Evolutionary conservation across 2,329 filamentous ascomycete genomes (phyloP).

Genomic region (Lasiodiplodia sp.): DNA sequence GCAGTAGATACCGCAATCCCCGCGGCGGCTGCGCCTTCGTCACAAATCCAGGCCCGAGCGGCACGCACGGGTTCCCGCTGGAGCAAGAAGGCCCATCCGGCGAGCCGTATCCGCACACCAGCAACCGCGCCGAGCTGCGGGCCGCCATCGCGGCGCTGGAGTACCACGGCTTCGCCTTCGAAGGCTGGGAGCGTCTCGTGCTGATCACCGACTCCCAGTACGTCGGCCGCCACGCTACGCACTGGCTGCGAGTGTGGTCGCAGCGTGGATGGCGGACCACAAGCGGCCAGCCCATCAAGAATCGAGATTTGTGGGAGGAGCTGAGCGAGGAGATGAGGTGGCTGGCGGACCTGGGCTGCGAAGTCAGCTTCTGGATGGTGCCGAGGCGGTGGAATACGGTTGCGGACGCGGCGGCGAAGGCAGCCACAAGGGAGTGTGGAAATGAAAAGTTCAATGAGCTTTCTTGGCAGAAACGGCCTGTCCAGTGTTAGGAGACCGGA

Average conservation of each 20-base stretch:
- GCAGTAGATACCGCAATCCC: constrained; percentile 44
- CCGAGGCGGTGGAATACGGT: not conserved
- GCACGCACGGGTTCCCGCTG: constrained; percentile 44
- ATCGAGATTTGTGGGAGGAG: not conserved
- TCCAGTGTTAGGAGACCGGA: not conserved
- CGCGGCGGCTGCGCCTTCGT: constrained; percentile 35
- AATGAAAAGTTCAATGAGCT: too few relatives aligned
- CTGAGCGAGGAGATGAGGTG: not conserved
- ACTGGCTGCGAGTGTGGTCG: not conserved
- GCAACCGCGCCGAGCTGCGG: constrained; percentile 64
- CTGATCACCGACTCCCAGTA: constrained; percentile 6
- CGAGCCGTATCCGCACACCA: constrained; percentile 50
- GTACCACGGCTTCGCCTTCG: constrained; percentile 53
- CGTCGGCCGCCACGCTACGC: not conserved
- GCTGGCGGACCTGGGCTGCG: not conserved
- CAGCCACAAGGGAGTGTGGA: not conserved
- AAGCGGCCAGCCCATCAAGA: not conserved
- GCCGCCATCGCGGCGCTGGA: constrained; percentile 60
- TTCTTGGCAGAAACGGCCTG: too few relatives aligned
- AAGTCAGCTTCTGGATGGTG: constrained; percentile 14
- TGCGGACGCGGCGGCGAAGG: not conserved
- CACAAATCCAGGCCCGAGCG: constrained; percentile 8
- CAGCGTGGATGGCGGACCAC: not conserved
- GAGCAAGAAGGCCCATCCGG: constrained; percentile 55
- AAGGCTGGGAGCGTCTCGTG: constrained; percentile 50